Evolutionary conservation across 441 rosid species (phyloP), one percentile per base, ranked within the genome.

Genomic region (Lepidium campestre): DNA sequence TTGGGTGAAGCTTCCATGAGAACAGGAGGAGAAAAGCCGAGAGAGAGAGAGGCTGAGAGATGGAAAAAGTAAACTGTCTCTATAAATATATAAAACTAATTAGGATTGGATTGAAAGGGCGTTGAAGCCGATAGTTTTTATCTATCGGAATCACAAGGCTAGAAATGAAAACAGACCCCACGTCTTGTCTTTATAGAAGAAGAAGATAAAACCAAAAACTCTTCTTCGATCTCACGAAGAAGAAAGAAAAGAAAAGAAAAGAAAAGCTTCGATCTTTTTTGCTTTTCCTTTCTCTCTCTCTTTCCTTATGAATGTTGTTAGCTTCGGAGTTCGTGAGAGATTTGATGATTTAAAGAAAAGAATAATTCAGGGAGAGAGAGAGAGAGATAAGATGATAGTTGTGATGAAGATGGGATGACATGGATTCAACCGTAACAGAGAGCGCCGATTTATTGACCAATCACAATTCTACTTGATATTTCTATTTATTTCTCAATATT

Each of bases 1-100:
- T 88, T 72, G 67, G 76, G 75, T 23, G 81, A 76, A 77, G 72
- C 82, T 83, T 87, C 97, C 97, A 84, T 88, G 79, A 71, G 67
- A 65, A 48, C 40, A 41, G 78, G 72, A 49, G 29, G 65, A 56
- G 47, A 44, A 23, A 60, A 41, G 59, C 46, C 49, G 66, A 68
- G 67, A 65, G 35, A 35, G 47, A 70, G 3, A 39, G 23, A 37
- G 5, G 29, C 31, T n/a, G 35, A 54, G 65, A 75, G 62, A 52
- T 32, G 7, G 56, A 49, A n/a, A 17, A 58, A 22, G 53, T 5
- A 2, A 19, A 25, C 11, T 41, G 15, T 41, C 35, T 50, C 4
- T 23, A 20, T 11, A 15, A 25, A 36, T 31, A 20, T 7, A 27
- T 19, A 58, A 0, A 66, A 20, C 23, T 44, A 53, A 63, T 37